Evolutionary conservation across 306 rosid genomes (phyloP).

Genomic region (Quercus parvula): DNA sequence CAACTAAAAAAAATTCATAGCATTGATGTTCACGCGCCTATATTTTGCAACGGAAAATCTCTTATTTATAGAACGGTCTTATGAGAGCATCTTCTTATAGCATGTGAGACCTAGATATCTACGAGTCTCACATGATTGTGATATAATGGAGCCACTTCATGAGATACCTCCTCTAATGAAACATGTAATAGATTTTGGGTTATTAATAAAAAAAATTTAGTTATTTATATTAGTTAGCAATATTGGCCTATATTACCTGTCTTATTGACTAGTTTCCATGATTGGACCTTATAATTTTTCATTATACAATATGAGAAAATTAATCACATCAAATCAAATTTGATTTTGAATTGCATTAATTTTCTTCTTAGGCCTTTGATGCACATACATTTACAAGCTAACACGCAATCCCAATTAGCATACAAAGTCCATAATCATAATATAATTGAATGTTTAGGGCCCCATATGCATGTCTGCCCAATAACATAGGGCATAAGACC

Average conservation of each 20-base stretch:
- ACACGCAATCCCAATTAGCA: neutral
- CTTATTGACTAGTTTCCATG: neutral
- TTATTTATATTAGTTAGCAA: neutral
- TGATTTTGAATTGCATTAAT: neutral
- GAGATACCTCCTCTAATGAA: no score
- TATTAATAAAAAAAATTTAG: no score
- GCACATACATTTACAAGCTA: neutral
- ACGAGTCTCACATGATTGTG: no score
- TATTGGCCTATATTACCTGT: neutral
- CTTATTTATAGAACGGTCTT: no score
- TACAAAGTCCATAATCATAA: neutral
- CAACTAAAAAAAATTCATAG: no score
- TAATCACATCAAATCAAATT: neutral
- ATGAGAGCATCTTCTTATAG: no score
- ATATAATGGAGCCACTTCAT: no score
- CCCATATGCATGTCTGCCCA: conserved; percentile 3
- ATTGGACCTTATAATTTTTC: neutral
- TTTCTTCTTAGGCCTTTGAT: neutral
- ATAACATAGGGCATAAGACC: neutral
- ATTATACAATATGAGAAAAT: neutral
- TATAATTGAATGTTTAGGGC: neutral
- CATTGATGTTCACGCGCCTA: no score
- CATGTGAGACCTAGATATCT: no score
- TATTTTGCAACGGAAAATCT: no score
- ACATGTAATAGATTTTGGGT: no score